phyloP scores from a whole-genome alignment of 768 basidiomycete species.

The Scleroderma citrinum region DNA sequence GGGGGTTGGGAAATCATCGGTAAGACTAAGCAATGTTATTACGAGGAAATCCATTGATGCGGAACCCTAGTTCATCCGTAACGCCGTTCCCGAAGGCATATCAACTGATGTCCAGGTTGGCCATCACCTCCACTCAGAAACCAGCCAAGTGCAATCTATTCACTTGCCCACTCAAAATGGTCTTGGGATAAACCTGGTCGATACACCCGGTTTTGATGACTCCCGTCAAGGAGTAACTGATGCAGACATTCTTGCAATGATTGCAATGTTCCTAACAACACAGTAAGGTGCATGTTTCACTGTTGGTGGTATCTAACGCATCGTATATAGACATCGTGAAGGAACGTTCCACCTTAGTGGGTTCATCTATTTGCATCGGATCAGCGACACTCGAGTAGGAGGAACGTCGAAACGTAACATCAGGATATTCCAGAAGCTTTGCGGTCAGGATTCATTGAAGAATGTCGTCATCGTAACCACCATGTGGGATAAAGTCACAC shows the following conservation, averaged over 20 bases:
- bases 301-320: not conserved
- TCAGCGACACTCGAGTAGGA: conserved; percentile 10
- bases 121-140: not conserved
- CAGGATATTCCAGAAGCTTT: conserved; percentile 21
- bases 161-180: conserved; percentile 35
- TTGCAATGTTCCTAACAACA: conserved; percentile 21
- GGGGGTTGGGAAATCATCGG: not conserved
- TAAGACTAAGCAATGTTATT: conserved; percentile 35
- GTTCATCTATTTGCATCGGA: conserved; percentile 32
- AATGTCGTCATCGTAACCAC: conserved; percentile 31
- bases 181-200: conserved; percentile 34
- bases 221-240: conserved; percentile 11
- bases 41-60: conserved; percentile 9
- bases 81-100: too few relatives aligned
- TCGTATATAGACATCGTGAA: conserved; percentile 16
- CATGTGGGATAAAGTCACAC: conserved; percentile 27
- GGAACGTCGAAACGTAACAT: conserved; percentile 25
- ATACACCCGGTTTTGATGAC: conserved; percentile 24
- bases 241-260: conserved; percentile 18
- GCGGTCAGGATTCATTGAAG: conserved; percentile 20
- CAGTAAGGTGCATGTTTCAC: conserved; percentile 12
- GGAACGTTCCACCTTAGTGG: conserved; percentile 19
- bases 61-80: not conserved
- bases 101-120: not conserved
- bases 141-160: conserved; percentile 8